Conservation (phyloP, 202 grass and related monocot species). For the Bolboschoenoplectus hybrid region DNA sequence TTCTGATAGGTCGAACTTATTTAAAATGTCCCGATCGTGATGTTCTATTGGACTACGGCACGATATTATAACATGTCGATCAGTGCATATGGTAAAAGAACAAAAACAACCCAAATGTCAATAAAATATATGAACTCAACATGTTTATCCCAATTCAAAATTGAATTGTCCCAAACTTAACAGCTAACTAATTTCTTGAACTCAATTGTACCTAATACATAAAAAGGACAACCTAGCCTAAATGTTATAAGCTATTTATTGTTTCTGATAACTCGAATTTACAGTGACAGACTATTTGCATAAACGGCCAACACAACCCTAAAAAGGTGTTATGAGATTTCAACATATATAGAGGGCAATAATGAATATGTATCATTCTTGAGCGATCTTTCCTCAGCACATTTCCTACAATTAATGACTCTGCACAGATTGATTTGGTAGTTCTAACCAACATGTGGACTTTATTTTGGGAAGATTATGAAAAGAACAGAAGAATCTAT, state of each 20-base stretch:
- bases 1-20: background rate
- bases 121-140: slow-evolving; percentile 13
- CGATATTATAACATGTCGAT: background rate
- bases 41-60: background rate
- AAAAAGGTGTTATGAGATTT: background rate
- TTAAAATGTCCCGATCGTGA: slow-evolving; percentile 13
- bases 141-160: slow-evolving; percentile 21
- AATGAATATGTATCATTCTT: background rate
- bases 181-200: background rate
- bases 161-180: background rate
- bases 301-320: background rate
- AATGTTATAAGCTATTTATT: background rate
- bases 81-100: background rate
- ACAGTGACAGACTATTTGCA: background rate
- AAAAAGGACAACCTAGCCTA: background rate
- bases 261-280: background rate
- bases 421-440: slow-evolving; percentile 1
- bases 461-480: background rate
- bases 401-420: slow-evolving; percentile 12
- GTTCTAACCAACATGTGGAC: slow-evolving; percentile 12
- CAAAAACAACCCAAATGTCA: background rate
- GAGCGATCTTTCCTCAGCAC: background rate
- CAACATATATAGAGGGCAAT: background rate
- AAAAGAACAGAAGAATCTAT: slow-evolving; percentile 3
- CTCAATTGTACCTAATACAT: background rate